Percentiles rank a stretch among this genome's conserved stretches.
phyloP scores from a whole-genome alignment of 305 asterid genomes.

The Fraxinus dipetala region DNA sequence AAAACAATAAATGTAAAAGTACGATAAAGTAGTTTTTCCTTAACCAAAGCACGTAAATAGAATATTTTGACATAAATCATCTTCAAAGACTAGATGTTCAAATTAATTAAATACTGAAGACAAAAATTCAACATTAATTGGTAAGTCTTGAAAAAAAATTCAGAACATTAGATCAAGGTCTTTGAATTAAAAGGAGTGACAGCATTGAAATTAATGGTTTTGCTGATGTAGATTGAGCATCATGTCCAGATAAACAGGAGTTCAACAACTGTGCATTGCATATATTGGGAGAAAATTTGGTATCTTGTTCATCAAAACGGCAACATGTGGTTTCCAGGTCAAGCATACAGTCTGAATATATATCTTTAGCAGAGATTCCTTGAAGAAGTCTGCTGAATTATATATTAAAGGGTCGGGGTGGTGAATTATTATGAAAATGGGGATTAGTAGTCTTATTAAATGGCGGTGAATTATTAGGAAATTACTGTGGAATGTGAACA shows the following conservation, averaged over 20 bases:
- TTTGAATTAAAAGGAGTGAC: too few relatives aligned
- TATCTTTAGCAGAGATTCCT: not conserved
- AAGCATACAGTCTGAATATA: too few relatives aligned
- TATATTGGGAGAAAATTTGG: not conserved
- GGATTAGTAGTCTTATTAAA: too few relatives aligned
- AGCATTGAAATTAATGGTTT: too few relatives aligned
- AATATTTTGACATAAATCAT: too few relatives aligned
- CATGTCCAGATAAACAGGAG: not conserved
- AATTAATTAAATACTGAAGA: not conserved
- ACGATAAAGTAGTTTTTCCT: too few relatives aligned
- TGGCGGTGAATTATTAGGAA: too few relatives aligned
- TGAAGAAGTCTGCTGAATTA: not conserved
- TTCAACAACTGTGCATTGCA: not conserved
- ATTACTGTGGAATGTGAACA: too few relatives aligned
- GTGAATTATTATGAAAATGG: too few relatives aligned
- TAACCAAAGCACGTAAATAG: too few relatives aligned
- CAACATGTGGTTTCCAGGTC: not conserved
- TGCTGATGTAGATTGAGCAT: not conserved
- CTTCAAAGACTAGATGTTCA: not conserved
- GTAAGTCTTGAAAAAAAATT: too few relatives aligned
- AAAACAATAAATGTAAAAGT: not conserved
- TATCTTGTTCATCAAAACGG: not conserved
- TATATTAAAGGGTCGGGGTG: not conserved
- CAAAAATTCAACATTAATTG: not conserved
- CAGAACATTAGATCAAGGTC: too few relatives aligned